phyloP scores from a whole-genome alignment of 805 yeast species.

The Lachancea sp. region DNA sequence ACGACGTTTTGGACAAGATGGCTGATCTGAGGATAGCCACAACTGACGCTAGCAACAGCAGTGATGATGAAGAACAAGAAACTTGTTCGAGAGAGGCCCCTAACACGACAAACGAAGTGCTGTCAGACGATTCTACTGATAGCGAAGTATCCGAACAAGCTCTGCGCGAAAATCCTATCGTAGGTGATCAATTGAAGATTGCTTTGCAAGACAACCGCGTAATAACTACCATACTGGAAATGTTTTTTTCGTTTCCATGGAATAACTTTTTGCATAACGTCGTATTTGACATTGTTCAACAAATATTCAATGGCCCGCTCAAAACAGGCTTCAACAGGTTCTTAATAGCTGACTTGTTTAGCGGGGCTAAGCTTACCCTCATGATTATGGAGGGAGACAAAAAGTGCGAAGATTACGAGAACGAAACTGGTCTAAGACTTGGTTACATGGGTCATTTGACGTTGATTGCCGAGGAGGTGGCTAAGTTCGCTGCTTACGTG shows the following conservation, averaged over 20 bases:
- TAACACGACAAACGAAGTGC: conserved; percentile 12
- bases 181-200: conserved; percentile 69
- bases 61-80: conserved; percentile 6
- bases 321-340: conserved; percentile 71
- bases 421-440: conserved; percentile 56
- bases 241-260: conserved; percentile 74
- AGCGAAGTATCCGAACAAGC: conserved; percentile 31
- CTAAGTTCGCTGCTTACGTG: conserved; percentile 60
- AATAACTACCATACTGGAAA: conserved; percentile 51
- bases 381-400: conserved; percentile 60
- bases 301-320: conserved; percentile 65
- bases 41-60: conserved; percentile 3
- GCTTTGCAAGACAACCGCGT: conserved; percentile 59
- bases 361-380: conserved; percentile 51
- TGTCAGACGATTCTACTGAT: conserved; percentile 23
- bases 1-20: conserved; percentile 5
- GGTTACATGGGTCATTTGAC: conserved; percentile 98
- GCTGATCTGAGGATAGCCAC: conserved; percentile 7
- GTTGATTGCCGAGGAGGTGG: conserved; percentile 91
- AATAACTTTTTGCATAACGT: conserved; percentile 81
- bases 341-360: conserved; percentile 55
- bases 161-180: conserved; percentile 51
- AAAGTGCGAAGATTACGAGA: conserved; percentile 54
- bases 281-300: conserved; percentile 78
- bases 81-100: conserved; percentile 14